A percentile compares a stretch with the other conserved stretches of the same genome.
phyloP scores from a whole-genome alignment of 257 asterid genomes.

The Pogostemon cablin region DNA sequence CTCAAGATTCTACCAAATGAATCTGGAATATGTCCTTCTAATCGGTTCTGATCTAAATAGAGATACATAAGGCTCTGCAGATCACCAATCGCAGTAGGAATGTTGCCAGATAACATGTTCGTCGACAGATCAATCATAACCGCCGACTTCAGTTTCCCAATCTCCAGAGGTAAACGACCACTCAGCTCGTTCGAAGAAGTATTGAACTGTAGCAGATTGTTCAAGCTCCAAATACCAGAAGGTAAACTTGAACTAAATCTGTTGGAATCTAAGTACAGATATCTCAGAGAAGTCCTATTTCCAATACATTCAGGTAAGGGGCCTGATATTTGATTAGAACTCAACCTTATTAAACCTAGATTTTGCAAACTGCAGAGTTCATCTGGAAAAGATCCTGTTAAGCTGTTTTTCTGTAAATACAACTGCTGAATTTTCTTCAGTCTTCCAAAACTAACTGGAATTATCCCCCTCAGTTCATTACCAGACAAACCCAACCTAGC shows the following conservation, averaged over 20 bases:
- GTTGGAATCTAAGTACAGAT: conserved; percentile 24
- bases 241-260: conserved; percentile 29
- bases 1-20: conserved; percentile 20
- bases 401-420: conserved; percentile 10
- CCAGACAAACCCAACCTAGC: conserved; percentile 17
- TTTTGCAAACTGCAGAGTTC: conserved; percentile 15
- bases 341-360: conserved; percentile 17
- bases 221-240: conserved; percentile 26
- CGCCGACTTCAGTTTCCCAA: conserved; percentile 20
- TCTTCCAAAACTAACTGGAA: neutral
- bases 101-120: conserved; percentile 19
- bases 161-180: conserved; percentile 22
- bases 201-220: conserved; percentile 10
- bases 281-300: conserved; percentile 2
- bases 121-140: conserved; percentile 13
- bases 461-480: conserved; percentile 14
- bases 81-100: conserved; percentile 16
- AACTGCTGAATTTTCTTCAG: conserved; percentile 23
- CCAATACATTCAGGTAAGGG: conserved; percentile 23
- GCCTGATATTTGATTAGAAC: neutral
- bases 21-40: conserved; percentile 26
- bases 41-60: conserved; percentile 9
- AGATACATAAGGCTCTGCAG: conserved; percentile 1
- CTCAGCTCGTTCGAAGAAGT: conserved; percentile 18
- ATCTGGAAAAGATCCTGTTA: conserved; percentile 10